These are phyloP conservation scores for Agaricus subrufescens DNA, from an alignment of 768 basidiomycete species.

Conservation along the genomic window DNA sequence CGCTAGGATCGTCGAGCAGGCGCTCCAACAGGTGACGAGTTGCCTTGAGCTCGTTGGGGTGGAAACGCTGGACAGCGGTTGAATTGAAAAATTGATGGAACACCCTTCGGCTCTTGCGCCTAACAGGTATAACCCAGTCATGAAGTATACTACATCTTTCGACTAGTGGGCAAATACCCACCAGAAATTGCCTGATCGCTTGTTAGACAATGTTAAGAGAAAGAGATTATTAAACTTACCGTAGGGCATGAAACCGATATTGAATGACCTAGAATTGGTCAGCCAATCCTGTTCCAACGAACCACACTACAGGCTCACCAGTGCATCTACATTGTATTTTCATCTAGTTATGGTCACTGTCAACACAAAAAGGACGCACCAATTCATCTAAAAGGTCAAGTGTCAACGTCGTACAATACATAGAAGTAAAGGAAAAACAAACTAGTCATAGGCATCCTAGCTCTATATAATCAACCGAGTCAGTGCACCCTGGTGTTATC, in stretches of 20 bases:
- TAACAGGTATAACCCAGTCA: constrained; percentile 3
- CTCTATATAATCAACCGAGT: not conserved
- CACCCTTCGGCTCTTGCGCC: constrained; percentile 27
- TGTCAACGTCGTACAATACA: not conserved
- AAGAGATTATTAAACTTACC: constrained; percentile 13
- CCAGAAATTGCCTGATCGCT: constrained; percentile 16
- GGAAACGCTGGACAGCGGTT: constrained; percentile 19
- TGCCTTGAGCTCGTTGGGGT: constrained; percentile 19
- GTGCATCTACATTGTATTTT: not conserved
- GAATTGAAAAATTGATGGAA: constrained; percentile 27
- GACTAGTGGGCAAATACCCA: not conserved
- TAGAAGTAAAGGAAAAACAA: not conserved
- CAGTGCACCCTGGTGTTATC: not conserved
- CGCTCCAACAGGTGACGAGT: constrained; percentile 23
- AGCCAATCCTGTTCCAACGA: not conserved
- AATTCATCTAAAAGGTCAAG: constrained; percentile 2
- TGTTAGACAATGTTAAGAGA: not conserved
- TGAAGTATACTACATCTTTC: not conserved
- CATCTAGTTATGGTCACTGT: not conserved
- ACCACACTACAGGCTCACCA: not conserved
- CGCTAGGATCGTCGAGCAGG: constrained; percentile 20
- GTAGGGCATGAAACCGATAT: constrained; percentile 26
- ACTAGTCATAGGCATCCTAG: constrained; percentile 16
- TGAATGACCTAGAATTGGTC: constrained; percentile 19
- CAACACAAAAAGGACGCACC: not conserved